phyloP scores from a whole-genome alignment of 2,329 filamentous ascomycete genomes.

The Hypoxylon sp. region DNA sequence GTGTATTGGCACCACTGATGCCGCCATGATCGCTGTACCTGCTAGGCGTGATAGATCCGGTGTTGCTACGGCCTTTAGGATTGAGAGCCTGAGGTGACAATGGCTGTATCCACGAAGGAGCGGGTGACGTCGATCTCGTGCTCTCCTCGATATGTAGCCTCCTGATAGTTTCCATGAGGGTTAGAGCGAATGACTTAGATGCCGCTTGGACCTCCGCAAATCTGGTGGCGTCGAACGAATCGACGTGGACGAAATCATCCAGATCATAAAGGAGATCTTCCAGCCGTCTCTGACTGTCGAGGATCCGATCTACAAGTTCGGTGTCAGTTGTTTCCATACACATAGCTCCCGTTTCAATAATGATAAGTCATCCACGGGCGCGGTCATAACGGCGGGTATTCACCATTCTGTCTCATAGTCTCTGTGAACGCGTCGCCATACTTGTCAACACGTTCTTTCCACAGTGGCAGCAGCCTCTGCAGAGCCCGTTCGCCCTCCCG shows the following conservation, averaged over 20 bases:
- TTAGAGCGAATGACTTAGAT: slow-evolving; percentile 59
- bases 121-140: slow-evolving; percentile 44
- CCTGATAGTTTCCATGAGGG: slow-evolving; percentile 57
- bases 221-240: slow-evolving; percentile 56
- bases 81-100: slow-evolving; percentile 29
- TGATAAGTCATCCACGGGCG: neutral
- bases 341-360: neutral
- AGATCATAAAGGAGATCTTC: slow-evolving; percentile 62
- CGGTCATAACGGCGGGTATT: slow-evolving; percentile 25
- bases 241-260: slow-evolving; percentile 60
- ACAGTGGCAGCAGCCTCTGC: slow-evolving; percentile 58
- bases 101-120: slow-evolving; percentile 50
- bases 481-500: slow-evolving; percentile 59
- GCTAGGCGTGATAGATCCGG: slow-evolving; percentile 28
- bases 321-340: slow-evolving; percentile 34
- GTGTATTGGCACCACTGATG: slow-evolving; percentile 20
- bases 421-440: slow-evolving; percentile 58
- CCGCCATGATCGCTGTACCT: slow-evolving; percentile 22
- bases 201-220: slow-evolving; percentile 59
- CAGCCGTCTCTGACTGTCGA: slow-evolving; percentile 51
- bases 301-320: slow-evolving; percentile 40
- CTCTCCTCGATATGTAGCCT: slow-evolving; percentile 53
- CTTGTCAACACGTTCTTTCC: slow-evolving; percentile 57
- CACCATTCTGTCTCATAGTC: slow-evolving; percentile 57
- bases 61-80: slow-evolving; percentile 27